Percentiles rank a stretch among this genome's conserved stretches.
Evolutionary conservation across 495 filamentous ascomycete genomes (phyloP).

Genomic region (Neohortaea acidophila): DNA sequence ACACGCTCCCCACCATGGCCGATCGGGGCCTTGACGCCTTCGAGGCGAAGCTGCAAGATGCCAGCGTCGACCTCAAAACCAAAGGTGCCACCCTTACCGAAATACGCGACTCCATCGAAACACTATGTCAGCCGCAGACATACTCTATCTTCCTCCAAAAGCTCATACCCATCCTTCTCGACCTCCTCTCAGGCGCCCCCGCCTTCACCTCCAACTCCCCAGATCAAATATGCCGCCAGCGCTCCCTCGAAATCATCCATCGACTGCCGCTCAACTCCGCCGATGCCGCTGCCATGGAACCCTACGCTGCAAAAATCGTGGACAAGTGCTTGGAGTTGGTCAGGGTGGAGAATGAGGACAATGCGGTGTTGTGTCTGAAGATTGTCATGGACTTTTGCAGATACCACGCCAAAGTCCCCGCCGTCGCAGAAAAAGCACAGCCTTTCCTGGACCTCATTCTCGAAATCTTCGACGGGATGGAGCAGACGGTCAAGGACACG

Average conservation of each 20-base stretch:
- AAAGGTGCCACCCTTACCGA: conserved; percentile 64
- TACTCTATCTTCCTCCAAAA: conserved; percentile 70
- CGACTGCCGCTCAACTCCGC: conserved; percentile 67
- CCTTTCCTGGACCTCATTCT: conserved; percentile 81
- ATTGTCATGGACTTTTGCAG: conserved; percentile 92
- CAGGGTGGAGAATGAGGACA: conserved; percentile 89
- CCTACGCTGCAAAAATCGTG: conserved; percentile 70
- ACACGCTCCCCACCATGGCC: conserved; percentile 12
- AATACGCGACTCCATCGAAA: conserved; percentile 72
- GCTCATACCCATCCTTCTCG: conserved; percentile 79
- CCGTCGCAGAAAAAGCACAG: conserved; percentile 52
- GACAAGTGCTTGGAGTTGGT: conserved; percentile 80
- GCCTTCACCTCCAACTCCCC: conserved; percentile 75
- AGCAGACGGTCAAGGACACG: conserved; percentile 81
- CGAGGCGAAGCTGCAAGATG: conserved; percentile 25
- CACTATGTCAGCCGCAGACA: conserved; percentile 43
- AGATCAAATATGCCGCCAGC: conserved; percentile 82
- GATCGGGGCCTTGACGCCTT: conserved; percentile 16
- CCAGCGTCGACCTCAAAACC: conserved; percentile 49
- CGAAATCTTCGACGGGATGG: conserved; percentile 89
- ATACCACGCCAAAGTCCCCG: conserved; percentile 70
- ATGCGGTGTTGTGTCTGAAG: conserved; percentile 94
- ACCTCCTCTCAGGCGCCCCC: conserved; percentile 70
- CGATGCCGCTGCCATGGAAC: conserved; percentile 56
- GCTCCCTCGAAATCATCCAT: conserved; percentile 85